Conservation (phyloP, 495 filamentous ascomycete genomes). For the Neurospora hispaniola region DNA sequence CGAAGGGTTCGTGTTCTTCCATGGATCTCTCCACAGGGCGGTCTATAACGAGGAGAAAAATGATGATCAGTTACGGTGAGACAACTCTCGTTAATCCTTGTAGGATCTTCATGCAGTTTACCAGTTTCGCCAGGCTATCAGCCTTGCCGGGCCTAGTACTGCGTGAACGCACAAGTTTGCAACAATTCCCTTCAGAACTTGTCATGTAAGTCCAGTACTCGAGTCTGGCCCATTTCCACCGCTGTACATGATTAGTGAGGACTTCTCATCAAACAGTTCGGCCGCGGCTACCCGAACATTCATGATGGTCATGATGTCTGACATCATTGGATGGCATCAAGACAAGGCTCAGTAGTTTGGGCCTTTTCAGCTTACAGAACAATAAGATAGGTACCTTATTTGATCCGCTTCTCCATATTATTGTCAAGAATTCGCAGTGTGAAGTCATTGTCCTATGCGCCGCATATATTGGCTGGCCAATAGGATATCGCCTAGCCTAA, state of each 20-base stretch:
- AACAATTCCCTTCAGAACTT: background rate
- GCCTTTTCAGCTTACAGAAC: background rate
- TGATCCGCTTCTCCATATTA: background rate
- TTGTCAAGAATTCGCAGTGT: background rate
- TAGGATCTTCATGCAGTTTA: background rate
- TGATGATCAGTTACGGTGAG: background rate
- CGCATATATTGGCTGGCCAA: background rate
- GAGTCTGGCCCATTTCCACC: background rate
- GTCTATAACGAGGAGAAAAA: background rate
- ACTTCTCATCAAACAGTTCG: background rate
- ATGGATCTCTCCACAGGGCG: background rate
- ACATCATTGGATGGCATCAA: background rate
- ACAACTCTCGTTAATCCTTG: background rate
- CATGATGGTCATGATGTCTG: background rate
- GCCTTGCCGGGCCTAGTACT: background rate
- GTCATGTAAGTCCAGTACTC: background rate
- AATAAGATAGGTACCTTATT: background rate
- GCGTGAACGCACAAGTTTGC: background rate
- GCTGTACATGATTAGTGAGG: background rate
- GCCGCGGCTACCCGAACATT: background rate
- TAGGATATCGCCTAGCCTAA: background rate
- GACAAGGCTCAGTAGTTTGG: background rate
- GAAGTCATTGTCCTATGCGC: background rate
- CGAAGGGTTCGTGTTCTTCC: background rate
- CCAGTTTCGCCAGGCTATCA: background rate